Base-by-base conservation (phyloP, 192 early-diverging fungal genomes). In the Linnemannia hyalina region DNA sequence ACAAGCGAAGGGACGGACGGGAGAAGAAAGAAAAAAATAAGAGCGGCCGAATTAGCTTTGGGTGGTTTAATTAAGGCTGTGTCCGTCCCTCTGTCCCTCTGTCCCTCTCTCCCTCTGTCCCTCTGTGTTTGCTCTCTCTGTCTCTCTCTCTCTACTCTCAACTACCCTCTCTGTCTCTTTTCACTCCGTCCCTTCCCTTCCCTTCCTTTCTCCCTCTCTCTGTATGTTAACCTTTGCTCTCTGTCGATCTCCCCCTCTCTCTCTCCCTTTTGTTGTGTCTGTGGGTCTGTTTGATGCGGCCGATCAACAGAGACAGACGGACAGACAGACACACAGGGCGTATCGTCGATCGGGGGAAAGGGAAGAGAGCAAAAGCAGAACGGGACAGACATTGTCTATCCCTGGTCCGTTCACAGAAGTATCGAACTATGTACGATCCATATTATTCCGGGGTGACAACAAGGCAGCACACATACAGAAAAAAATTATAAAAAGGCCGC, bases 161-260 rank as follows among this genome's bases (percentile, higher is more conserved):
- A 36, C 69, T 40, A 15, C 42, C 69, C 32, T 52, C 70, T 35
- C 10, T 79, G 54, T 63, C 38, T 68, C 35, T 16, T 60, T 52
- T 42, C 71, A 32, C 77, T 71, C 69, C 47, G 29, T 68, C 38
- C 40, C 40, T 71, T 60, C 41, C 38, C 49, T 40, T 79, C 70
- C 71, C 68, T 35, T 35, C 73, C 70, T 73, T 52, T 9, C 4
- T 71, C 46, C 49, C 38, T 80, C 78, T 54, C 42, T 74, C 78
- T 80, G 44, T 46, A 0, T 46, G 44, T 46, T 46, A 9, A 9
- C 10, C 57, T 74, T 20, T 55, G 52, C 68, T 81, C 80, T 75
- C 54, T 74, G 70, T 74, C 73, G 36, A 36, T 70, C 54, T 60
- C 47, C 42, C 69, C 40, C 69, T 4, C 3, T 40, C 38, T 40